Evolutionary conservation across 192 early-diverging fungal species (phyloP), one percentile per base, ranked within the genome.

Genomic region (Backusella australiensis): DNA sequence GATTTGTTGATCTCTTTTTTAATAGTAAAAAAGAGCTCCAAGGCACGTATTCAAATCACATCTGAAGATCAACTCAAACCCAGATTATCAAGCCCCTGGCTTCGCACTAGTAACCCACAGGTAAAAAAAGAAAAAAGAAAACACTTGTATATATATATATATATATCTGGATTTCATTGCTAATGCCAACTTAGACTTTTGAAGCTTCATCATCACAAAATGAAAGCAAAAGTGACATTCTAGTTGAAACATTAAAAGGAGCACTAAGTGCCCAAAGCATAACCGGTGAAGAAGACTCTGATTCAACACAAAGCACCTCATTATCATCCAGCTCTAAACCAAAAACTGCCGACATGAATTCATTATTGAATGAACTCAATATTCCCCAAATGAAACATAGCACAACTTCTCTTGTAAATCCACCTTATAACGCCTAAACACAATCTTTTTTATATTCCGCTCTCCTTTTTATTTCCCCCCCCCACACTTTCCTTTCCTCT

Each of bases 71-170:
- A 44, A 49, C 11, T 74, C 6, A 81, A 81, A 41, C 76, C 80
- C 15, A 74, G 65, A 67, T 46, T 81, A 67, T 34, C 76, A 34
- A 81, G 67, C 11, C 80, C 76, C 2, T 79, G 78, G 78, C 3
- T 44, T 17, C 46, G 63, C 15, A 21, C 78, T 34, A 63, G 52
- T 53, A 72, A 63, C 29, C 46, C 46, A 34, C 69, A 53, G 21
- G 77, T 74, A 79, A 53, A 39, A 1, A 3, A 3, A 23, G 23
- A 23, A 3, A 3, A n/a, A n/a, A n/a, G n/a, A n/a, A n/a, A 32
- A 32, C 32, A 32, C 29, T 32, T 32, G 29, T 46, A n/a, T 63
- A 3, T 0, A 23, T 65, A 39, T 46, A n/a, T 63, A 3, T 0
- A 23, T 65, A 39, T 11, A 39, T 39, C 11, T 39, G 11, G 38